Conservation (phyloP, 495 filamentous ascomycete genomes). For the Penicillium cinerascens region DNA sequence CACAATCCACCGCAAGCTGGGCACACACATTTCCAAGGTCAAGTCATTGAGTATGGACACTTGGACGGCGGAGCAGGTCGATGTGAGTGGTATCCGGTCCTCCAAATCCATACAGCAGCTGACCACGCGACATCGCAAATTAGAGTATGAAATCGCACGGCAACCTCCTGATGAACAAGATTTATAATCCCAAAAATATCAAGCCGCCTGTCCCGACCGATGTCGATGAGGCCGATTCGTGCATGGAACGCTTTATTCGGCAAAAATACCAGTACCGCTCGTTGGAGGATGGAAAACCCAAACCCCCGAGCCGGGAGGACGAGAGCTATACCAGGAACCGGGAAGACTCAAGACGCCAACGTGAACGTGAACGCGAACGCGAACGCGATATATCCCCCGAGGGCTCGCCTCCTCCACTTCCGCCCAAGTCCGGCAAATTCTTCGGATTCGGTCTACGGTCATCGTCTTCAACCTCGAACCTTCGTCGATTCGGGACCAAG, state of each 20-base stretch:
- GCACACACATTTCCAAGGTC: constrained; percentile 96
- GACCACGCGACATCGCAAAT: neutral
- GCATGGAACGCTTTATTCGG: constrained; percentile 90
- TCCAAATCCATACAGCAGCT: neutral
- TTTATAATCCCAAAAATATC: constrained; percentile 79
- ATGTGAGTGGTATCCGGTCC: constrained; percentile 54
- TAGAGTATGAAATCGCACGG: constrained; percentile 92
- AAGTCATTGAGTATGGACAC: constrained; percentile 98
- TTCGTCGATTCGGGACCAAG: constrained; percentile 34
- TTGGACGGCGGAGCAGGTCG: constrained; percentile 93
- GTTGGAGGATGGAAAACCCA: constrained; percentile 52
- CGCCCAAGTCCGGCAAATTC: constrained; percentile 74
- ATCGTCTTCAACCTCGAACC: constrained; percentile 65
- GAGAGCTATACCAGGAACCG: constrained; percentile 28
- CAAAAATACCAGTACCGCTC: constrained; percentile 79
- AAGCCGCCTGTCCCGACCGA: constrained; percentile 82
- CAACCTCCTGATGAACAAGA: constrained; percentile 78
- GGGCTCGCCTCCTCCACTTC: constrained; percentile 70
- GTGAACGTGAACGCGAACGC: neutral
- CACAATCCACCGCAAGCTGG: constrained; percentile 90
- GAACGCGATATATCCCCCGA: constrained; percentile 30
- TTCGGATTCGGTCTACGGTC: constrained; percentile 71
- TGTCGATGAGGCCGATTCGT: constrained; percentile 83
- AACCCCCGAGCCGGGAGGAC: constrained; percentile 43
- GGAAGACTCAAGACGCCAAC: constrained; percentile 4